Evolutionary conservation across 208 protist genomes (phyloP).

Genomic region (Leptomonas pyrrhocoris): DNA sequence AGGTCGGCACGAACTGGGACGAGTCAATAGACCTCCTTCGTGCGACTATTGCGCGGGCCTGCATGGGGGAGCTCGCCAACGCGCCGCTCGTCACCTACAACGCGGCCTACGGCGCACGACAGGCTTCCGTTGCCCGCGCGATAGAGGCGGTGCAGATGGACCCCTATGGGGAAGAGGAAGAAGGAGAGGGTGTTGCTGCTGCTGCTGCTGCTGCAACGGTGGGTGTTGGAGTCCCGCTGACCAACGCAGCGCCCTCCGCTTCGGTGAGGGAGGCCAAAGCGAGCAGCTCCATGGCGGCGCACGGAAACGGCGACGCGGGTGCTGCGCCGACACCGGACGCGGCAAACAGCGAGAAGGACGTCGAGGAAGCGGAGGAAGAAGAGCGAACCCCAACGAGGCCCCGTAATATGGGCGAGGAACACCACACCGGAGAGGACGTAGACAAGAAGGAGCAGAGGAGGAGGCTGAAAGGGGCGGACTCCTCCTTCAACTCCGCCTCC

Average conservation of each 20-base stretch:
- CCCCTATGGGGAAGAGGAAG: constrained; percentile 4
- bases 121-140: constrained; percentile 17
- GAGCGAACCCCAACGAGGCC: not conserved
- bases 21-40: constrained; percentile 41
- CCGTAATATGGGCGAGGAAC: not conserved
- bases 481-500: not conserved
- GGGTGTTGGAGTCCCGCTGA: no score
- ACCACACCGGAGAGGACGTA: not conserved
- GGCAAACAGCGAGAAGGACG: not conserved
- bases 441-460: not conserved
- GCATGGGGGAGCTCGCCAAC: constrained; percentile 51
- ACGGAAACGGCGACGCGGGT: no score
- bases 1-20: constrained; percentile 42
- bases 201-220: no score
- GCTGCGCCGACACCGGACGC: not conserved
- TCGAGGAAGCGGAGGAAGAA: not conserved
- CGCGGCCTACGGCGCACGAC: constrained; percentile 14
- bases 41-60: constrained; percentile 49
- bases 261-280: no score
- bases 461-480: not conserved
- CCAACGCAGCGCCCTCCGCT: no score
- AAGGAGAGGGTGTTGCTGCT: not conserved
- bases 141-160: constrained; percentile 24
- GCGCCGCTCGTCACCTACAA: constrained; percentile 26
- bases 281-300: no score